These are phyloP conservation scores for Saccharomycopsis selenospora DNA, from an alignment of 805 yeast genomes.

Conservation along the genomic window DNA sequence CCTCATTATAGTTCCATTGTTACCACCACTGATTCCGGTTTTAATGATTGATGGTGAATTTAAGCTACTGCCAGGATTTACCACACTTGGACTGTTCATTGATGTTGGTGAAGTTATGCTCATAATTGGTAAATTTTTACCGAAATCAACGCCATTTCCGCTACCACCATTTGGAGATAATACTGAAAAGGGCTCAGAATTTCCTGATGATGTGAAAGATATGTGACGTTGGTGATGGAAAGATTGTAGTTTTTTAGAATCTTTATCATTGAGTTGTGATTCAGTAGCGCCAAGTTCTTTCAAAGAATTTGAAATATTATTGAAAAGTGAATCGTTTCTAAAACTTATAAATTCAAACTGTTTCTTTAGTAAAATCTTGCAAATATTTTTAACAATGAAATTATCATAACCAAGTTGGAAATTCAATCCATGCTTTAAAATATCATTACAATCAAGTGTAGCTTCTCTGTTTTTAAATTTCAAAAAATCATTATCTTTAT, in stretches of 20 bases:
- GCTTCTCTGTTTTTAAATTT: no score
- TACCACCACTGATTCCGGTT: no score
- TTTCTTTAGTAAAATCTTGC: constrained; percentile 11
- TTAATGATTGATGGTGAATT: no score
- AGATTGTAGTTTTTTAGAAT: not conserved
- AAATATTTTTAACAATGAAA: constrained; percentile 12
- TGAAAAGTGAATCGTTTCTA: constrained; percentile 15
- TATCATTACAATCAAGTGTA: constrained; percentile 9
- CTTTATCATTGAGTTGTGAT: not conserved
- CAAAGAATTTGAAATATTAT: constrained; percentile 10
- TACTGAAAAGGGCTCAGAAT: not conserved
- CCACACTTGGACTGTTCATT: no score
- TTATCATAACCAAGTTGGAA: constrained; percentile 11
- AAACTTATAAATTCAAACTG: constrained; percentile 14
- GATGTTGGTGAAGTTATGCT: no score
- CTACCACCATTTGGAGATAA: no score
- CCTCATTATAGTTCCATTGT: not conserved
- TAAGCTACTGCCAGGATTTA: no score
- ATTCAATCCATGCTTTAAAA: constrained; percentile 16
- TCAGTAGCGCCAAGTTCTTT: constrained; percentile 7
- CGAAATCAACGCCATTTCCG: no score
- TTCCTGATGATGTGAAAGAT: not conserved
- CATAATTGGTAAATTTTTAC: no score
- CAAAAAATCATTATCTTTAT: not conserved
- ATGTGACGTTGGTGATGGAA: constrained; percentile 1